Evolutionary conservation across 352 stramenopile genomes (phyloP).

Genomic region (Globisporangium middletonii): DNA sequence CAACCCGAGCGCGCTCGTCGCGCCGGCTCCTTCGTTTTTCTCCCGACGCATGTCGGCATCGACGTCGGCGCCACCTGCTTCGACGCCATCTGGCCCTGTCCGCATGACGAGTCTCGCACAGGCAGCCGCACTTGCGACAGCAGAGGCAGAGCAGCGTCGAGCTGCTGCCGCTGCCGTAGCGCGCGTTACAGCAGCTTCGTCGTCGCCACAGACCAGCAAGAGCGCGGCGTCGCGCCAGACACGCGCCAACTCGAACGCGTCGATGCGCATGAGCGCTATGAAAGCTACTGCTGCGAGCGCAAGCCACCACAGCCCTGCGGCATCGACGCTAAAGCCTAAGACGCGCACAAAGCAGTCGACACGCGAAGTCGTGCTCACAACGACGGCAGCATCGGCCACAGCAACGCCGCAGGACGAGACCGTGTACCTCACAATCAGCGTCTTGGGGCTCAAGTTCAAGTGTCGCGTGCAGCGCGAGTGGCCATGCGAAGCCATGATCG

Average conservation of each 20-base stretch:
- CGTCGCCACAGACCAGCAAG: slow-evolving; percentile 4
- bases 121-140: slow-evolving; percentile 11
- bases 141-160: slow-evolving; percentile 9
- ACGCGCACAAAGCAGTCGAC: slow-evolving; percentile 5
- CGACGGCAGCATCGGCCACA: neutral
- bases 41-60: slow-evolving; percentile 5
- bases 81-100: slow-evolving; percentile 1
- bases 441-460: slow-evolving; percentile 50
- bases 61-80: slow-evolving; percentile 3
- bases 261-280: neutral
- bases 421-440: slow-evolving; percentile 36
- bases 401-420: slow-evolving; percentile 10
- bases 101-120: slow-evolving; percentile 13
- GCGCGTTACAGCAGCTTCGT: neutral
- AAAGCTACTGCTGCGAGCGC: neutral
- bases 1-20: neutral
- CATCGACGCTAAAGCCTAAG: slow-evolving; percentile 6
- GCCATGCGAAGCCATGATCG: slow-evolving; percentile 67
- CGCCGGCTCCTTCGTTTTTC: slow-evolving; percentile 1
- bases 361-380: slow-evolving; percentile 17
- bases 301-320: neutral
- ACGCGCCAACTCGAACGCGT: slow-evolving; percentile 8
- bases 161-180: neutral
- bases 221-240: neutral
- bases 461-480: slow-evolving; percentile 52